Percentiles rank a stretch among this genome's conserved stretches.
Conservation (phyloP, 1,139 yeast genomes). For the Ogataea hybrid region DNA sequence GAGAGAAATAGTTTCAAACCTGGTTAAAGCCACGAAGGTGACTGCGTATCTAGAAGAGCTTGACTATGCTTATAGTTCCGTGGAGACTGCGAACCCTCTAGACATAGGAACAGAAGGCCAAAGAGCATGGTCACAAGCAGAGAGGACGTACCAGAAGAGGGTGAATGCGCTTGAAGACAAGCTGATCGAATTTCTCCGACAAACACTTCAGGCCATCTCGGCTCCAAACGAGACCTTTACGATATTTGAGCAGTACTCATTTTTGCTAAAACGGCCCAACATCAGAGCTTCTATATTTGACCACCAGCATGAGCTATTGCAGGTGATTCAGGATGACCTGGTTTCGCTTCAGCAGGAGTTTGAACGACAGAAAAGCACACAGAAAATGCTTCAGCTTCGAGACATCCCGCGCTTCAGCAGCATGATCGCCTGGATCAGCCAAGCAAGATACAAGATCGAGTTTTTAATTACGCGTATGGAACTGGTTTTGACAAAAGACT, state of each 20-base stretch:
- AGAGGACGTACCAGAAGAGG: constrained; percentile 40
- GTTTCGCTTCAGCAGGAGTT: constrained; percentile 40
- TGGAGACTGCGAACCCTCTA: constrained; percentile 38
- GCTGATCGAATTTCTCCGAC: constrained; percentile 41
- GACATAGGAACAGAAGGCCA: constrained; percentile 37
- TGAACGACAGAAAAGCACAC: constrained; percentile 35
- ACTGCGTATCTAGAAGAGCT: constrained; percentile 37
- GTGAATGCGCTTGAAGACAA: constrained; percentile 45
- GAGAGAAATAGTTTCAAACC: constrained; percentile 11
- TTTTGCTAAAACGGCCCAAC: constrained; percentile 48
- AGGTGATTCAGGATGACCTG: constrained; percentile 47
- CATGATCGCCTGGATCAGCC: constrained; percentile 49
- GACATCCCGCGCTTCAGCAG: constrained; percentile 50
- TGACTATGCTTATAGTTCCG: constrained; percentile 40
- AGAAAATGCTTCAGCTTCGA: constrained; percentile 35
- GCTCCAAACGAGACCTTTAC: constrained; percentile 49
- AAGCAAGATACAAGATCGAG: constrained; percentile 43
- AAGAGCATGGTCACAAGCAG: constrained; percentile 41
- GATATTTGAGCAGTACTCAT: constrained; percentile 46
- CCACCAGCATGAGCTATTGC: constrained; percentile 48
- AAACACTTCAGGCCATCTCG: constrained; percentile 37
- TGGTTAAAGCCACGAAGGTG: constrained; percentile 32
- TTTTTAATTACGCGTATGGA: constrained; percentile 44
- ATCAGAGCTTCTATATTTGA: constrained; percentile 55
- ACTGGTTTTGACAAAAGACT: constrained; percentile 65